phyloP scores from a whole-genome alignment of 2,329 filamentous ascomycete genomes.

The Stenocarpella maydis region DNA sequence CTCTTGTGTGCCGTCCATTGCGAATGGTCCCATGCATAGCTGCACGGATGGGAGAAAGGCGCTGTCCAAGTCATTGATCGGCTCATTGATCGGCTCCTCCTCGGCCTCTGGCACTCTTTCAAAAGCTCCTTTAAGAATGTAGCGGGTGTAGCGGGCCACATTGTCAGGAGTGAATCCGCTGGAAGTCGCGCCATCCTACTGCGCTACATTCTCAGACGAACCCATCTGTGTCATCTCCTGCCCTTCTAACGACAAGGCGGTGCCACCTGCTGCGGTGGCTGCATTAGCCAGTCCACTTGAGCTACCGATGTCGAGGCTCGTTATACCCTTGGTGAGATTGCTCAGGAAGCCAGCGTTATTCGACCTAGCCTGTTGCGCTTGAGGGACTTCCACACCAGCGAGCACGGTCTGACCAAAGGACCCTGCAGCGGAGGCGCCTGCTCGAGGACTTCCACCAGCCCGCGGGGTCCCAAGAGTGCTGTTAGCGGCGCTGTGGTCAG shows the following conservation, averaged over 20 bases:
- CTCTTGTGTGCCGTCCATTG: neutral
- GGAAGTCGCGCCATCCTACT: slow-evolving; percentile 35
- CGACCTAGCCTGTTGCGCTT: neutral
- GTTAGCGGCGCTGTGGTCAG: slow-evolving; percentile 46
- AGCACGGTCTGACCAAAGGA: slow-evolving; percentile 34
- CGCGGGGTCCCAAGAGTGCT: slow-evolving; percentile 41
- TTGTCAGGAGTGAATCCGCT: slow-evolving; percentile 27
- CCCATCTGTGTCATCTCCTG: slow-evolving; percentile 34
- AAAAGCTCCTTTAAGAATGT: neutral
- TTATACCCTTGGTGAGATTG: slow-evolving; percentile 25
- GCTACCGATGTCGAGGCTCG: slow-evolving; percentile 20
- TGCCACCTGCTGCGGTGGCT: neutral
- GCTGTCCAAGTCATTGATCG: neutral
- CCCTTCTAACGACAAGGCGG: neutral
- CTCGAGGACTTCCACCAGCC: slow-evolving; percentile 47
- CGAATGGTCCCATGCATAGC: neutral
- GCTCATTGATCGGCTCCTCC: neutral
- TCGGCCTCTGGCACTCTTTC: neutral
- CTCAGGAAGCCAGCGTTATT: neutral
- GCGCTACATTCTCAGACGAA: slow-evolving; percentile 30
- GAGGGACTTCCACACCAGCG: slow-evolving; percentile 32
- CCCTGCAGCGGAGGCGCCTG: slow-evolving; percentile 34
- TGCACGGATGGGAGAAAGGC: neutral
- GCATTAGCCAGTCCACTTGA: slow-evolving; percentile 6
- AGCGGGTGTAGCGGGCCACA: neutral